phyloP scores from a whole-genome alignment of 139 green algal genomes.

The Haematococcus lacustris region DNA sequence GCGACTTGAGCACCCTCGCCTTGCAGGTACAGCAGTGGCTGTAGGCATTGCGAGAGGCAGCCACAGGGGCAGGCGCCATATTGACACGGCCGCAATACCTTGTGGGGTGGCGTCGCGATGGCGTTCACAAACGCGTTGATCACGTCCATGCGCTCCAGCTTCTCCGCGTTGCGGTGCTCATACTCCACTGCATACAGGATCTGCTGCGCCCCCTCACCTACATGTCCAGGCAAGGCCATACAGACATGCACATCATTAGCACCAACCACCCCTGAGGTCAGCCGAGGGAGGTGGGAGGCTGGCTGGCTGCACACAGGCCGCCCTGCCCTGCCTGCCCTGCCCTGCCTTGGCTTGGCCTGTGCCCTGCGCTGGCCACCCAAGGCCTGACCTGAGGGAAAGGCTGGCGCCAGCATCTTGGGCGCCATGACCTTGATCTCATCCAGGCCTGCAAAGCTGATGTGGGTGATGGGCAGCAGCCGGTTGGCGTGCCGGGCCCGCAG shows the following conservation, averaged over 20 bases:
- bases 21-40: background rate
- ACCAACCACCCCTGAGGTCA: too few species aligned
- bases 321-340: too few species aligned
- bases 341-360: too few species aligned
- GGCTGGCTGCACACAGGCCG: too few species aligned
- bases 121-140: constrained; percentile 35
- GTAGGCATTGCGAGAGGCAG: background rate
- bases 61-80: background rate
- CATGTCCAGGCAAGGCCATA: too few species aligned
- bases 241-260: too few species aligned
- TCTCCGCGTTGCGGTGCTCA: constrained; percentile 37
- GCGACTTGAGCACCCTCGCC: background rate
- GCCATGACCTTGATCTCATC: constrained; percentile 31
- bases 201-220: background rate
- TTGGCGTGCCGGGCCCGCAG: constrained; percentile 20
- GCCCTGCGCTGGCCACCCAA: too few species aligned
- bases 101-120: constrained; percentile 38
- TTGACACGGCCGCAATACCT: constrained; percentile 6
- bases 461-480: constrained; percentile 36
- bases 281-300: too few species aligned
- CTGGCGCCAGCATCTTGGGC: constrained; percentile 9
- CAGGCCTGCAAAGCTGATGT: constrained; percentile 24
- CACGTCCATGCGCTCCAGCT: constrained; percentile 31
- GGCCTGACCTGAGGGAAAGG: too few species aligned
- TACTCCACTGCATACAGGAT: constrained; percentile 43